Evolutionary conservation across 257 asterid genomes (phyloP), one percentile per base, ranked within the genome.

Genomic region (Primulina eburnea): DNA sequence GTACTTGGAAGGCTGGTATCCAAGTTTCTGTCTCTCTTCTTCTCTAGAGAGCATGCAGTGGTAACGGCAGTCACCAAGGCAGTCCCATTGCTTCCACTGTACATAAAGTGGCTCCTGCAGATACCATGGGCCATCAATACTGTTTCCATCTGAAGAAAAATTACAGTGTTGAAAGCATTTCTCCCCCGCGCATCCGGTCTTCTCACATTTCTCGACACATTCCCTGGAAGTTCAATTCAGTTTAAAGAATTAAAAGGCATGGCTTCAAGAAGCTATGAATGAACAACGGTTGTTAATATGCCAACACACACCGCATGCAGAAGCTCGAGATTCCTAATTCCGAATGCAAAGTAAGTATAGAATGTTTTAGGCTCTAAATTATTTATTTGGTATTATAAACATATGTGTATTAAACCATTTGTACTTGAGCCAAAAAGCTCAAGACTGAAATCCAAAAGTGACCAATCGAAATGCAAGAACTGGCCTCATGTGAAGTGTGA

Each of bases 11-110:
- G 97, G 95, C 80, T 78, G 74, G 76, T 81, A 79, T 57, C 96
- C 96, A 62, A 79, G 90, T 64, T 80, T 73, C 69, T 80, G 82
- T 69, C 90, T 81, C 64, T 91, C 96, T 74, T 83, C 88, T 83
- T 91, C 93, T 73, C 96, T 83, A 69, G 82, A 73, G 78, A 89
- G 83, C 93, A 91, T 91, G 76, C 96, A 91, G 29, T 89, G 83
- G 77, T 89, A 89, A 60, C 85, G 87, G 53, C 93, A 89, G 79
- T 89, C 93, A 74, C 93, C 78, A 64, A 69, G 88, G 76, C 96
- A 87, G 82, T 89, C 96, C 97, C 95, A 89, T 67, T 80, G 93
- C 73, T 91, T 91, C 96, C 97, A 91, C 73, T 82, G 82, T 47
- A 83, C 40, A 77, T 87, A 89, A 71, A 91, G 92, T 76, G 97